Percentiles rank a stretch among this genome's conserved stretches.
Conservation (phyloP, 805 yeast genomes). For the Ogataea ramenticola region DNA sequence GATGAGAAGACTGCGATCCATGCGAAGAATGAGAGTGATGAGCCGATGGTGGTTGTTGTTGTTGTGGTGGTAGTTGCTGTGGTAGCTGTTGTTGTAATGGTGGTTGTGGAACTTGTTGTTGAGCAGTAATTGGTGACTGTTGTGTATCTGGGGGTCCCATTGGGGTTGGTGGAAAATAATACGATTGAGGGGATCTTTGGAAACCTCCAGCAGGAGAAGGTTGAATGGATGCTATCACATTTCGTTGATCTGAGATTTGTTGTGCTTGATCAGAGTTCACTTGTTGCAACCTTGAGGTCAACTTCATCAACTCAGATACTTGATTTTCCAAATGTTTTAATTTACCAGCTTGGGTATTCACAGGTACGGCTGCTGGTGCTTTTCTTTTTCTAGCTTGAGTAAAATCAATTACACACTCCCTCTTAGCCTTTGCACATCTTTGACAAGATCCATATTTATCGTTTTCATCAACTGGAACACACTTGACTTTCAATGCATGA, state of each 20-base stretch:
- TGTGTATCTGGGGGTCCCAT: not conserved
- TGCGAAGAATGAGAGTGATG: no score
- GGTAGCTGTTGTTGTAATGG: not conserved
- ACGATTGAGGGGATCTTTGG: not conserved
- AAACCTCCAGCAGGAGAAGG: not conserved
- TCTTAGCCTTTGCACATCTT: constrained; percentile 60
- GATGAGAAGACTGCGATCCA: not conserved
- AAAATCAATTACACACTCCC: constrained; percentile 61
- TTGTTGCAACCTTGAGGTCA: constrained; percentile 4
- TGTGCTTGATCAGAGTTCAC: constrained; percentile 2
- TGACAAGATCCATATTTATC: constrained; percentile 62
- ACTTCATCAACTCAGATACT: constrained; percentile 12
- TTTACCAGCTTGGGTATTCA: constrained; percentile 6
- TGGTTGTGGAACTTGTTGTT: not conserved
- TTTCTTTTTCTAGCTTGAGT: constrained; percentile 47
- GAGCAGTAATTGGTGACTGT: not conserved
- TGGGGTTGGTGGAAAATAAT: not conserved
- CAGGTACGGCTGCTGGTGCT: constrained; percentile 15
- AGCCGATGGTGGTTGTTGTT: no score
- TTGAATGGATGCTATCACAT: not conserved
- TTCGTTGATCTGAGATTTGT: not conserved
- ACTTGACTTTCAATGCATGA: constrained; percentile 76
- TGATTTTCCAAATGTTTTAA: constrained; percentile 21
- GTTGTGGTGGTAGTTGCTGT: no score
- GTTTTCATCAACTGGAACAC: constrained; percentile 60